Conservation (phyloP, 2,329 filamentous ascomycete species). For the Fonsecaea pedrosoi region DNA sequence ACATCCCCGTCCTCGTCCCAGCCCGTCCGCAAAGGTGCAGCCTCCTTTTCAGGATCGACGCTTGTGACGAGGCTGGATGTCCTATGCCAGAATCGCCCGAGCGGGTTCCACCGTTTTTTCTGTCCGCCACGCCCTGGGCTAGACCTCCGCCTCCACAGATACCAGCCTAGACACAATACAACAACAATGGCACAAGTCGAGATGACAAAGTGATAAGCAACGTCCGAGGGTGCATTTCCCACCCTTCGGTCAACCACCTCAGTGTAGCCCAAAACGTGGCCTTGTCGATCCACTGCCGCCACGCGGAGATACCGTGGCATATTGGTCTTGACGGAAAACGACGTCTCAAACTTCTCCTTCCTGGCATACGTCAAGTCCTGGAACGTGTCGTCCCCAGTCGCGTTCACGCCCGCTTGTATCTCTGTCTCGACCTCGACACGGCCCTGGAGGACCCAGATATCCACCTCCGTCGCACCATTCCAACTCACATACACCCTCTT, state of each 20-base stretch:
- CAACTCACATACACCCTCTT: slow-evolving; percentile 46
- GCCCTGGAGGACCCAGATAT: slow-evolving; percentile 21
- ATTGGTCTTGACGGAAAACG: background rate
- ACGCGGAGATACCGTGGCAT: slow-evolving; percentile 12
- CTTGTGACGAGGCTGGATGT: background rate
- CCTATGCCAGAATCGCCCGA: background rate
- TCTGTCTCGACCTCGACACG: background rate
- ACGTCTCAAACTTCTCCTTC: slow-evolving; percentile 11
- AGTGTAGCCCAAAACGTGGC: slow-evolving; percentile 4
- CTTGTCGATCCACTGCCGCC: slow-evolving; percentile 11
- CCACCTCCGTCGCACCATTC: slow-evolving; percentile 55
- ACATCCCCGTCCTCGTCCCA: background rate
- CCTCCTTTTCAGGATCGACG: background rate
- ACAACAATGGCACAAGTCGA: background rate
- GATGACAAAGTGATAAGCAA: background rate
- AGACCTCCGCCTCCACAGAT: background rate
- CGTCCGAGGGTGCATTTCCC: slow-evolving; percentile 4
- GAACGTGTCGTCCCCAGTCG: background rate
- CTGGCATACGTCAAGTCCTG: background rate
- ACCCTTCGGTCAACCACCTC: slow-evolving; percentile 4
- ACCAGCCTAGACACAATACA: background rate
- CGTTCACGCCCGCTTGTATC: background rate
- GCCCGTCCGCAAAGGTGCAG: background rate
- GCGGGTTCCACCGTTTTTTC: background rate
- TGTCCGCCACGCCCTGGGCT: background rate